Percentiles rank a stretch among this genome's conserved stretches.
phyloP scores from a whole-genome alignment of 768 basidiomycete species.

The Antrodiella citrinella region DNA sequence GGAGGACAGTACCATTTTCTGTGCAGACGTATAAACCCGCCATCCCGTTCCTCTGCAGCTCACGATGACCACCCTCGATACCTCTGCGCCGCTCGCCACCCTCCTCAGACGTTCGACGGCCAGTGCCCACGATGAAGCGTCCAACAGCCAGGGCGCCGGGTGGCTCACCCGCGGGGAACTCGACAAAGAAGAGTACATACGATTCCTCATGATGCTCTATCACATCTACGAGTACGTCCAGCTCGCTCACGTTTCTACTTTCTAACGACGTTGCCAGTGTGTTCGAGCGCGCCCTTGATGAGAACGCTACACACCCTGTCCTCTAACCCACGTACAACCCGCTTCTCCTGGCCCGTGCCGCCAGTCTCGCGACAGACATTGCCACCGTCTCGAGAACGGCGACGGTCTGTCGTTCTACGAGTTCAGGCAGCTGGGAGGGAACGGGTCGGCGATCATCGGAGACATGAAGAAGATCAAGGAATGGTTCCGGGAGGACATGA shows the following conservation, averaged over 20 bases:
- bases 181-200: conserved; percentile 54
- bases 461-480: conserved; percentile 71
- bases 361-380: conserved; percentile 59
- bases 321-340: conserved; percentile 70
- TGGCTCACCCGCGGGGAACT: conserved; percentile 53
- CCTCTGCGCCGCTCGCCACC: conserved; percentile 25
- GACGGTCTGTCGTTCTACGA: conserved; percentile 54
- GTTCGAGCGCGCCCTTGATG: conserved; percentile 48
- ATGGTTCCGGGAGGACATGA: conserved; percentile 49
- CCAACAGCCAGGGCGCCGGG: conserved; percentile 47
- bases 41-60: no score
- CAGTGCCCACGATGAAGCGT: conserved; percentile 47
- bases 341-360: conserved; percentile 52
- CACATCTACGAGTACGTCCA: conserved; percentile 62
- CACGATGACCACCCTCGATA: conserved; percentile 14
- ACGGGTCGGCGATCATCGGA: conserved; percentile 38
- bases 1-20: no score
- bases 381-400: conserved; percentile 44
- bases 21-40: no score
- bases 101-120: conserved; percentile 34
- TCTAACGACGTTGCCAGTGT: conserved; percentile 27
- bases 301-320: conserved; percentile 52
- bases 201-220: conserved; percentile 72
- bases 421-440: conserved; percentile 49
- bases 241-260: background rate